Conservation (phyloP, 1,284 basidiomycete species). For the Mycosarcoma mackinlayi region DNA sequence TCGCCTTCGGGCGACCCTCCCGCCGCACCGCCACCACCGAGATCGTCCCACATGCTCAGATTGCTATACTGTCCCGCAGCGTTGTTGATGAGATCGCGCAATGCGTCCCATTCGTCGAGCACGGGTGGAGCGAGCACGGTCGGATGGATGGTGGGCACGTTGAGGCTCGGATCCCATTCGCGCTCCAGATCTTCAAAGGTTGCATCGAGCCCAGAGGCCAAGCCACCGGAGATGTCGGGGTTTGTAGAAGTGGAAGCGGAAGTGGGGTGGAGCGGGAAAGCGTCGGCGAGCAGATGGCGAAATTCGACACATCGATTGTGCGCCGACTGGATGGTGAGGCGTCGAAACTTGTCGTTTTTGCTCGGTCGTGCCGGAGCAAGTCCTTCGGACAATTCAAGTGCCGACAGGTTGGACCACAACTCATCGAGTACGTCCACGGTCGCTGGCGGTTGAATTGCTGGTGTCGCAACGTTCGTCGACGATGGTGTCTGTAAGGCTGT, state of each 20-base stretch:
- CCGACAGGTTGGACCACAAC: constrained; percentile 32
- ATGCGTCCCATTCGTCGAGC: constrained; percentile 61
- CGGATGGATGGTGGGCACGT: constrained; percentile 45
- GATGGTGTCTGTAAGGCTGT: not conserved
- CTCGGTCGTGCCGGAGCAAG: constrained; percentile 39
- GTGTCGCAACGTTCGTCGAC: not conserved
- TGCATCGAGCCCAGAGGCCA: constrained; percentile 16
- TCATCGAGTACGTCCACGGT: constrained; percentile 11
- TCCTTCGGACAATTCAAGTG: constrained; percentile 37
- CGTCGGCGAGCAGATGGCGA: constrained; percentile 19
- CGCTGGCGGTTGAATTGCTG: not conserved
- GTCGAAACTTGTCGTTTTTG: constrained; percentile 43
- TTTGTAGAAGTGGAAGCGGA: not conserved
- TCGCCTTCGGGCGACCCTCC: constrained; percentile 16
- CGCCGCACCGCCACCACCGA: constrained; percentile 16
- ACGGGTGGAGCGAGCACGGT: constrained; percentile 25
- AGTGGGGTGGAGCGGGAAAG: constrained; percentile 23
- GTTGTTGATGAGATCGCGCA: constrained; percentile 58
- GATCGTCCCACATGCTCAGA: constrained; percentile 35
- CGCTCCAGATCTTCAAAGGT: constrained; percentile 32
- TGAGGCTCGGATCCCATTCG: constrained; percentile 35
- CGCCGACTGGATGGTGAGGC: constrained; percentile 42
- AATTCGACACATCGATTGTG: constrained; percentile 24
- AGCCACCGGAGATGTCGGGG: constrained; percentile 12
- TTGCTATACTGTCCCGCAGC: constrained; percentile 41